Conservation (phyloP, 345 rosid species). For the Firmiana major region DNA sequence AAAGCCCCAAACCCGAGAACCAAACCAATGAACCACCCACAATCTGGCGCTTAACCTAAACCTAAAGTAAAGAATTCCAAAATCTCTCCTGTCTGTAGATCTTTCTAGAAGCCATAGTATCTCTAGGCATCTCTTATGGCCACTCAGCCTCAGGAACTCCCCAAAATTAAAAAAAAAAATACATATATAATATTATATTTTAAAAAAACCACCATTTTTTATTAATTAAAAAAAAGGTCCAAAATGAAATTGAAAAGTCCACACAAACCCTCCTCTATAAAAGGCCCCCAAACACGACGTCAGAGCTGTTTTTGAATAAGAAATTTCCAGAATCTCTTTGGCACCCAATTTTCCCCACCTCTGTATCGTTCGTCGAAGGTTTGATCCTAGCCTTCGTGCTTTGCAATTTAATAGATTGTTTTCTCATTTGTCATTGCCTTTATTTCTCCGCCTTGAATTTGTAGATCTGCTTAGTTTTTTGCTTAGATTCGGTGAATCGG, state of each 20-base stretch:
- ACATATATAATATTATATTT: too few relatives aligned
- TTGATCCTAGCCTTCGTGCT: constrained; percentile 10
- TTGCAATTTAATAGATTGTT: background rate
- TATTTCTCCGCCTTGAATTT: background rate
- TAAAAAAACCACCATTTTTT: background rate
- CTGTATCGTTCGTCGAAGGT: constrained; percentile 24
- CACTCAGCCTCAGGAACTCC: background rate
- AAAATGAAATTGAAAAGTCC: constrained; percentile 23
- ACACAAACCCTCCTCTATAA: constrained; percentile 25
- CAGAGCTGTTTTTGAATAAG: background rate
- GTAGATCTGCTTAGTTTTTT: constrained; percentile 26
- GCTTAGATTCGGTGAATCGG: constrained; percentile 14
- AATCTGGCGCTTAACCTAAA: background rate
- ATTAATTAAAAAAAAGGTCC: background rate
- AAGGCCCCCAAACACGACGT: constrained; percentile 1
- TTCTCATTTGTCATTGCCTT: background rate
- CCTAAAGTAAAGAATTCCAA: background rate
- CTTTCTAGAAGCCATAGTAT: constrained; percentile 21
- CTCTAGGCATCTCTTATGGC: constrained; percentile 21
- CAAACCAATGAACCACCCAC: background rate
- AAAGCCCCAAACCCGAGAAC: background rate
- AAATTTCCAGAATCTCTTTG: constrained; percentile 19
- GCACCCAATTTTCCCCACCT: background rate
- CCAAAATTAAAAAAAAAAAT: background rate
- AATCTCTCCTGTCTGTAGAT: background rate